Base-by-base conservation (phyloP, 2,329 filamentous ascomycete genomes). In the Diaporthe humulicola region DNA sequence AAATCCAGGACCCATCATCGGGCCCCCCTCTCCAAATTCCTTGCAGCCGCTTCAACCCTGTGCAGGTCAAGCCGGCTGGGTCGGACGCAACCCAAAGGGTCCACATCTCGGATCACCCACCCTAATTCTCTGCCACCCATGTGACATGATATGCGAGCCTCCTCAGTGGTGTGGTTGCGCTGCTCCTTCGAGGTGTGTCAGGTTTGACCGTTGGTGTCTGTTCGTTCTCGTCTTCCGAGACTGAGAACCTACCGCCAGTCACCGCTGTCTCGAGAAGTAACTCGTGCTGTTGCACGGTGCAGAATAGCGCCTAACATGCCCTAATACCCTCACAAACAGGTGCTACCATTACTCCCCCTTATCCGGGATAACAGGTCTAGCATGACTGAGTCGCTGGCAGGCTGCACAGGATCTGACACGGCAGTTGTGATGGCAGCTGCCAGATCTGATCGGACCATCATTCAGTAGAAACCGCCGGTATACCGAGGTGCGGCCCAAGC, bases 21-120 rank as follows among this genome's bases (percentile, higher is more conserved):
- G n/a, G 15, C 38, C 38, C 19, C 25, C 57, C 36, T 25, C 60
- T 38, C 58, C 28, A 48, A 64, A 71, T 71, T 75, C 70, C 64
- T 72, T 75, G 64, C 74, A 71, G 64, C 71, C 74, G 69, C 71
- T 64, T 69, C 64, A 69, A 69, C 64, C 64, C 48, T 69, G 64
- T 54, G 64, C 64, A 69, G 48, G 48, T 69, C 64, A 50, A 19
- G 30, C 38, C 12, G 48, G 48, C 33, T 25, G 64, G 48, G 64
- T 52, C 64, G 33, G n/a, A 33, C 64, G 61, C 64, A 72, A 73
- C 61, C 54, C 42, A 38, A 57, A 58, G 61, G 70, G 61, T 70
- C 69, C 64, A 75, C 70, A 69, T 69, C 64, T 69, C 64, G 40
- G 70, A 73, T 54, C 52, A 72, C 52, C 60, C 48, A 28, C 61